Conservation (phyloP, 192 early-diverging fungal genomes). For the Backusella macrospora region DNA sequence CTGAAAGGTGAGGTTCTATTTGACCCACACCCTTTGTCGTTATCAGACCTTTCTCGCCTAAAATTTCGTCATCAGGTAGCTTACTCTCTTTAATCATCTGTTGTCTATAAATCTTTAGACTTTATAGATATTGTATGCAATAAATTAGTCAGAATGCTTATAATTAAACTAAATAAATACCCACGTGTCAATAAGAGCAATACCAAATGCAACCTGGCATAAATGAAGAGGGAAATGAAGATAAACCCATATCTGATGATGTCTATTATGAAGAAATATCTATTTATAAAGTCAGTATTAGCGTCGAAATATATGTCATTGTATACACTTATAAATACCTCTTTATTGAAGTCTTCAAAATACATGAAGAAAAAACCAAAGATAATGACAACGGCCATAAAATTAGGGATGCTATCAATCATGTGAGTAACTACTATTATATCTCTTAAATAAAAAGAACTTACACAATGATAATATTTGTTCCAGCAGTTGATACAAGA, state of each 20-base stretch:
- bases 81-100: slow-evolving; percentile 13
- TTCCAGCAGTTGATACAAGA: slow-evolving; percentile 28
- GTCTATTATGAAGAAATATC: slow-evolving; percentile 36
- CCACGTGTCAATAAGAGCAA: slow-evolving; percentile 39
- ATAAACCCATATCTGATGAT: slow-evolving; percentile 49
- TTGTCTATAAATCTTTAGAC: slow-evolving; percentile 7
- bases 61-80: neutral
- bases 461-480: slow-evolving; percentile 34
- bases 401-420: slow-evolving; percentile 32
- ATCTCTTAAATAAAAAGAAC: neutral
- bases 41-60: neutral
- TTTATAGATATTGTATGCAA: neutral
- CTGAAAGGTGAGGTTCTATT: neutral
- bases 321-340: slow-evolving; percentile 19
- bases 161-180: neutral
- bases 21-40: slow-evolving; percentile 3
- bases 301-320: neutral
- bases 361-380: slow-evolving; percentile 56
- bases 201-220: slow-evolving; percentile 49
- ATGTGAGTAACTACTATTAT: neutral
- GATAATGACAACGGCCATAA: slow-evolving; percentile 51
- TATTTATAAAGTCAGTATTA: neutral
- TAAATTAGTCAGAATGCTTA: neutral
- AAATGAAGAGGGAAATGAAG: slow-evolving; percentile 52
- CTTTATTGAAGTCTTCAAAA: slow-evolving; percentile 56